Evolutionary conservation across 129 eudicot genomes (phyloP), one percentile per base, ranked within the genome.

Genomic region (Ambrosia trifida): DNA sequence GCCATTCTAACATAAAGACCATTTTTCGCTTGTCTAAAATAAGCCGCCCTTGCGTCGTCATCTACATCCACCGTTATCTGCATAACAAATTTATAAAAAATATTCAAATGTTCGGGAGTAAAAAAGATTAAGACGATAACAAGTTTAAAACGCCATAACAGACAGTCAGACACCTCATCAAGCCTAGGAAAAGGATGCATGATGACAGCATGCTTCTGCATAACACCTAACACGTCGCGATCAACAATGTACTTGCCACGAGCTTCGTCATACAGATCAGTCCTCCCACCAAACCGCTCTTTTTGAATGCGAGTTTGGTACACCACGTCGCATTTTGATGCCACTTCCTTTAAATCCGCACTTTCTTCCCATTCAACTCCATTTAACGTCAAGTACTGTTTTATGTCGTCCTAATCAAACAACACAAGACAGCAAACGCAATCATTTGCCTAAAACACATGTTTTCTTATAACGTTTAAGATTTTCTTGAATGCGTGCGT

Each of bases 161-260:
- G 2, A 1, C 41, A 87, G 8, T 5, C 33, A 10, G 2, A 1
- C 41, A 87, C 96, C 99, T 94, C 99, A 72, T 94, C 99, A 35
- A 94, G 99, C 80, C 99, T 83, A 18, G 99, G 99, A 16, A 90
- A 84, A 66, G 99, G 99, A 75, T 94, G 99, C 99, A 94, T 94
- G 76, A 94, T 83, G 32, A 94, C 85, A 13, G 99, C 94, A 66
- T 94, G 99, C 76, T 87, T 87, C 82, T 90, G 97, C 97, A 94
- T 90, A 35, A 83, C 93, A 79, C 68, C 69, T 80, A 94, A 81
- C 28, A 90, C 91, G 53, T 67, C 76, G n/a, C 33, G 58, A 72
- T 94, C 85, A 52, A 90, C 87, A 57, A 94, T 94, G 81, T 94
- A 94, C 78, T 90, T 94, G 63, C 99, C 99, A 68, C 96, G 83